These are phyloP conservation scores for Fusarium falciforme DNA, from an alignment of 2,329 filamentous ascomycete genomes.

Conservation along the genomic window DNA sequence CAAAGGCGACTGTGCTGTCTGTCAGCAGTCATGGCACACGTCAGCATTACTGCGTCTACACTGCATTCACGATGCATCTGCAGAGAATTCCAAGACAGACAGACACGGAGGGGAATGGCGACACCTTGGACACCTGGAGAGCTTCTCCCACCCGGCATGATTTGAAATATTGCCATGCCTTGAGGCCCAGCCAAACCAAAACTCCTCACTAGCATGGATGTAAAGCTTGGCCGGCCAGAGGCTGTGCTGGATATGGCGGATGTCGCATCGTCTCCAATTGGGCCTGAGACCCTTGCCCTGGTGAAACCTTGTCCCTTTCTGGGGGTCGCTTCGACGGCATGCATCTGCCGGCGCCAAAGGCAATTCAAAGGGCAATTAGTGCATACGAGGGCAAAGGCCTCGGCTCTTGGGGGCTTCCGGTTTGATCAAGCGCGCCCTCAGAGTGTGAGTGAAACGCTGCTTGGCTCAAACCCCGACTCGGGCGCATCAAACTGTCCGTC, in stretches of 20 bases:
- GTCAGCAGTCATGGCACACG: not conserved
- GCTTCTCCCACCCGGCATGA: not conserved
- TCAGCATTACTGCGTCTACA: not conserved
- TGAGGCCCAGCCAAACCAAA: not conserved
- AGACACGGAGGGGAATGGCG: not conserved
- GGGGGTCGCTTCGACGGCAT: not conserved
- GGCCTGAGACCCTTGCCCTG: not conserved
- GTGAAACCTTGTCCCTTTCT: not conserved
- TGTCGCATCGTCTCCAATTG: not conserved
- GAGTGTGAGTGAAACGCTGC: constrained; percentile 4
- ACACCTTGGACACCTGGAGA: not conserved
- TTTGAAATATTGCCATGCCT: not conserved
- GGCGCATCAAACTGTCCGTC: constrained; percentile 32
- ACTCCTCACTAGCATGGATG: not conserved
- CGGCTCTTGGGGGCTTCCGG: not conserved
- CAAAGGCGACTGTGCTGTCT: not conserved
- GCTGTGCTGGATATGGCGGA: not conserved
- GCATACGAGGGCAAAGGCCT: not conserved
- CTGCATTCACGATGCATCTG: not conserved
- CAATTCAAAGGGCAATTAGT: not conserved
- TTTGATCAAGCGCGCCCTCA: constrained; percentile 1
- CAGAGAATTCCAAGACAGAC: not conserved
- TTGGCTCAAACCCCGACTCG: constrained; percentile 5
- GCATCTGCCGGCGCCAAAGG: not conserved
- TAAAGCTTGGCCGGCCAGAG: not conserved